A percentile compares a stretch with the other conserved stretches of the same genome.
These are phyloP conservation scores for Penicillium dipodomyicola DNA, from an alignment of 495 filamentous ascomycete species.

Conservation along the genomic window DNA sequence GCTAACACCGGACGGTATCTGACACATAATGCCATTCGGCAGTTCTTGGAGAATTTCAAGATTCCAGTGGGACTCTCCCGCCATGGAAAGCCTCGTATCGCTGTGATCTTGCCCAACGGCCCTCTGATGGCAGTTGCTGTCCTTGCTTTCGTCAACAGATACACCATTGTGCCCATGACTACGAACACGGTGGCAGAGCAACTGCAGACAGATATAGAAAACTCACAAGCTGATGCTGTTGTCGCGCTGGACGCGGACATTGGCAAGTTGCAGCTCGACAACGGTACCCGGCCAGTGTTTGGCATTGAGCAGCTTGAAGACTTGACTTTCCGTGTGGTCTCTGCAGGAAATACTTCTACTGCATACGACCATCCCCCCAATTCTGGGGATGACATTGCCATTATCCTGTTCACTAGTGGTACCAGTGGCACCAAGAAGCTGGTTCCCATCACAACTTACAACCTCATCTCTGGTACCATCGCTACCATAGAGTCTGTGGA, in stretches of 20 bases:
- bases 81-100: conserved; percentile 22
- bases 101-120: conserved; percentile 23
- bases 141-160: conserved; percentile 20
- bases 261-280: conserved; percentile 17
- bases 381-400: conserved; percentile 32
- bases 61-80: conserved; percentile 11
- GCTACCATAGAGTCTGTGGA: conserved; percentile 43
- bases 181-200: conserved; percentile 22
- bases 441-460: conserved; percentile 39
- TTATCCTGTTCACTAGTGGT: conserved; percentile 48
- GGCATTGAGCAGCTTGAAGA: conserved; percentile 17
- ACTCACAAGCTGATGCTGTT: conserved; percentile 21
- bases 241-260: conserved; percentile 23
- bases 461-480: conserved; percentile 36
- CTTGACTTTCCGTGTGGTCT: conserved; percentile 20
- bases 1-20: conserved; percentile 10
- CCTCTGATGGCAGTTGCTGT: conserved; percentile 19
- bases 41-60: conserved; percentile 19
- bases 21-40: conserved; percentile 16
- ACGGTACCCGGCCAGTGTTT: conserved; percentile 18
- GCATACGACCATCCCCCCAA: conserved; percentile 8
- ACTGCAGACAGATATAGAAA: conserved; percentile 21
- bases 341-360: conserved; percentile 3
- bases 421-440: conserved; percentile 48
- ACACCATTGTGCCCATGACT: conserved; percentile 25